phyloP scores from a whole-genome alignment of 768 basidiomycete species.

The Auriscalpium microsporum region DNA sequence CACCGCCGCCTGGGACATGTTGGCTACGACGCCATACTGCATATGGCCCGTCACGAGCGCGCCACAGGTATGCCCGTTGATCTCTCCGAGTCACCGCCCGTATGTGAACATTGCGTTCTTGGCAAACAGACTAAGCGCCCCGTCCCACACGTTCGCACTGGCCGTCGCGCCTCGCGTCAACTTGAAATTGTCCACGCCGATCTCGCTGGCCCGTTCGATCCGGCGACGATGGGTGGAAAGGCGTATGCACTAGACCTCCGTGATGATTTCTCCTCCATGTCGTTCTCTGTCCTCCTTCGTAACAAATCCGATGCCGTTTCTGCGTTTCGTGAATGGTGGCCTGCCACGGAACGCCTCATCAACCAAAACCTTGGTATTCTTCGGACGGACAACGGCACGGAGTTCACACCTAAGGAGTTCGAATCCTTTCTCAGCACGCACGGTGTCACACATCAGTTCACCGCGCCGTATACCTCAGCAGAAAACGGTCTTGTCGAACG shows the following conservation, averaged over 20 bases:
- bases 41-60: background rate
- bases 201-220: background rate
- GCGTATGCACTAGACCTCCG: background rate
- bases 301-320: background rate
- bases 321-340: background rate
- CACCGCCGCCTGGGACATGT: background rate
- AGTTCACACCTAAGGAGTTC: too few species aligned
- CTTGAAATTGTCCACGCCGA: background rate
- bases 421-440: too few species aligned
- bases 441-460: background rate
- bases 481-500: slow-evolving; percentile 1
- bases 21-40: background rate
- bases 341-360: background rate
- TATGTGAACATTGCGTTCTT: background rate
- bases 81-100: background rate
- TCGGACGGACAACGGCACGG: too few species aligned
- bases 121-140: background rate
- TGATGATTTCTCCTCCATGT: background rate
- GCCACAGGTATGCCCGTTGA: background rate
- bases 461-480: background rate
- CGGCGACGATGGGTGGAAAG: background rate
- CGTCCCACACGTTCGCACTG: background rate
- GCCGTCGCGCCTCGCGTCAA: background rate
- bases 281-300: background rate
- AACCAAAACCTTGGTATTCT: background rate